phyloP scores from a whole-genome alignment of 179 eudicot species.

The Beta corolliflora region DNA sequence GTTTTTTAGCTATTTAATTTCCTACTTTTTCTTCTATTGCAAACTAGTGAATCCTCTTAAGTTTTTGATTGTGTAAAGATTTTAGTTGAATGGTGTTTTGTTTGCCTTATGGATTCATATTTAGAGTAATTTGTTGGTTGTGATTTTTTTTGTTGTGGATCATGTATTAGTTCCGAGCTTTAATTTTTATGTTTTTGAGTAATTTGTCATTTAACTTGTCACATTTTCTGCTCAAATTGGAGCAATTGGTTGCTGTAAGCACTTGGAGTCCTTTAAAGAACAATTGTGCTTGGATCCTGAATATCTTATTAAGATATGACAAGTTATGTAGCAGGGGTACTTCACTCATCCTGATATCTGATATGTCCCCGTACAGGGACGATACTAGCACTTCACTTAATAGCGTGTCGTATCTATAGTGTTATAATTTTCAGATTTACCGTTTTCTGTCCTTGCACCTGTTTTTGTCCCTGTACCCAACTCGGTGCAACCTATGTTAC shows the following conservation, averaged over 20 bases:
- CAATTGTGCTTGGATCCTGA: conserved; percentile 18
- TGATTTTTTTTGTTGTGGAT: background rate
- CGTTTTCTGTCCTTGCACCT: too few species aligned
- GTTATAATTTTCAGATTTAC: too few species aligned
- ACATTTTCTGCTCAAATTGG: background rate
- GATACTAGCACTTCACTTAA: too few species aligned
- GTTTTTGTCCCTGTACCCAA: too few species aligned
- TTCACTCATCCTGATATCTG: too few species aligned
- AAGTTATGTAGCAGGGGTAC: too few species aligned
- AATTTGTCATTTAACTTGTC: background rate
- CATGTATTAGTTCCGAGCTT: background rate
- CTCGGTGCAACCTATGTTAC: too few species aligned
- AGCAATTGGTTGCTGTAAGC: background rate
- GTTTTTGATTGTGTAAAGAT: background rate
- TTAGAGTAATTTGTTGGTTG: too few species aligned
- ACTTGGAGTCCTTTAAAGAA: background rate
- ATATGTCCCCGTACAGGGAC: too few species aligned
- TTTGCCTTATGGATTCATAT: background rate
- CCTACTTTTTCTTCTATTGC: background rate
- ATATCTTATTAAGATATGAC: background rate
- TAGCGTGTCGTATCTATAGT: too few species aligned
- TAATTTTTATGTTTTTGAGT: background rate
- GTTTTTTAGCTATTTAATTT: background rate
- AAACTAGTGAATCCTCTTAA: background rate
- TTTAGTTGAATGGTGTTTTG: background rate